A percentile compares a stretch with the other conserved stretches of the same genome.
phyloP scores from a whole-genome alignment of 129 eudicot species.

The Arctium minus region DNA sequence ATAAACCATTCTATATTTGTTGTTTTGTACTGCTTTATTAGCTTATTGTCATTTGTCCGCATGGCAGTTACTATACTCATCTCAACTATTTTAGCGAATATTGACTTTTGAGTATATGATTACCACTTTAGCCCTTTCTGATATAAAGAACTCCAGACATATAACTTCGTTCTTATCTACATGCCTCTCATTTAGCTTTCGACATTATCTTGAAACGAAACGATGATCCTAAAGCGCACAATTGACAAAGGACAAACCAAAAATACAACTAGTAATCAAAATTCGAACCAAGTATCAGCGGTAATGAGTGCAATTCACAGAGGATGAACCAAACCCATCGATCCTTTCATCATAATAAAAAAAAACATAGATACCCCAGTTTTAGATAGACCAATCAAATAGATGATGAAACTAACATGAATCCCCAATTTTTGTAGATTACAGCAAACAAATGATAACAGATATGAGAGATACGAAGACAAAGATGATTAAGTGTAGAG shows the following conservation, averaged over 20 bases:
- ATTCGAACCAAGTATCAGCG: neutral
- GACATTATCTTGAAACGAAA: neutral
- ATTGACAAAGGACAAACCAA: neutral
- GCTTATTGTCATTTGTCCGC: neutral
- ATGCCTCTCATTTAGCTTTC: neutral
- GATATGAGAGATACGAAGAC: too few species aligned
- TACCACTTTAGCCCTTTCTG: neutral
- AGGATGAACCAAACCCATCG: neutral
- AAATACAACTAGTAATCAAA: neutral
- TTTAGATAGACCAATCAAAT: neutral
- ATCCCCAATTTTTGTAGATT: neutral
- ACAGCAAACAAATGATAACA: neutral
- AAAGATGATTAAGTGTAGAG: neutral
- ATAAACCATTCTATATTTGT: too few species aligned
- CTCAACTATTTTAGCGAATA: neutral
- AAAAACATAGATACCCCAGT: neutral
- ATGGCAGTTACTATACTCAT: neutral
- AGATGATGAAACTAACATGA: neutral
- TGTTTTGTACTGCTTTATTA: neutral
- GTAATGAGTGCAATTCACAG: neutral
- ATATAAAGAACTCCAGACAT: neutral
- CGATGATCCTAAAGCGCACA: neutral
- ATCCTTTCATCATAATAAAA: neutral
- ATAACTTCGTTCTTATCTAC: neutral
- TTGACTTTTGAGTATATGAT: neutral